A percentile compares a stretch with the other conserved stretches of the same genome.
These are phyloP conservation scores for Chalciporus piperatoides DNA, from an alignment of 1,284 basidiomycete genomes.

Conservation along the genomic window DNA sequence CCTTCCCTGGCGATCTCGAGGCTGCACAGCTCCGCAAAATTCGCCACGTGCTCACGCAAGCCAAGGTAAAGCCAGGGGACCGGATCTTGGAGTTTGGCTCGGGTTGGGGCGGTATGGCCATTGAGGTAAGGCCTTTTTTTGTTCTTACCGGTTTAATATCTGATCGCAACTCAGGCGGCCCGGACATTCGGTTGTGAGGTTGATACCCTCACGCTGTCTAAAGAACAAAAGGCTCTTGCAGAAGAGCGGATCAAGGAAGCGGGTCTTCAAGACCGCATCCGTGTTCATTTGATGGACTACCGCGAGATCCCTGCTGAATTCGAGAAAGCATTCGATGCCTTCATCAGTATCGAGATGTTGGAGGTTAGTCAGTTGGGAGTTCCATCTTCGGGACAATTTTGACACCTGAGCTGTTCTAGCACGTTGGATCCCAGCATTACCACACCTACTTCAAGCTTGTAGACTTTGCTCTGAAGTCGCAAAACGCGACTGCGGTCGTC, in stretches of 20 bases:
- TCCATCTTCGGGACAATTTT: conserved; percentile 3
- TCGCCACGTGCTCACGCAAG: conserved; percentile 70
- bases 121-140: conserved; percentile 53
- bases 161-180: conserved; percentile 49
- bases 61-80: conserved; percentile 73
- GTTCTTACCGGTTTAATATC: conserved; percentile 6
- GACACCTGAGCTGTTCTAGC: conserved; percentile 34
- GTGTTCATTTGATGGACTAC: conserved; percentile 87
- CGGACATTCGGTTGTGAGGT: conserved; percentile 73
- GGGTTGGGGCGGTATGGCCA: conserved; percentile 89
- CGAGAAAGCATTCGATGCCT: conserved; percentile 80
- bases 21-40: conserved; percentile 81
- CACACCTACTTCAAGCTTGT: conserved; percentile 78
- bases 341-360: conserved; percentile 90
- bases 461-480: conserved; percentile 74
- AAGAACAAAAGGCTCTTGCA: conserved; percentile 83
- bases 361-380: conserved; percentile 49
- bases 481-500: conserved; percentile 67
- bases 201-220: conserved; percentile 82
- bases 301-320: conserved; percentile 74
- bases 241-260: conserved; percentile 75
- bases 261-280: conserved; percentile 67
- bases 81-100: conserved; percentile 89
- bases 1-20: conserved; percentile 67
- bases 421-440: conserved; percentile 70